A percentile compares a stretch with the other conserved stretches of the same genome.
phyloP scores from a whole-genome alignment of 2,329 filamentous ascomycete genomes.

The Achaetomium macrosporum region DNA sequence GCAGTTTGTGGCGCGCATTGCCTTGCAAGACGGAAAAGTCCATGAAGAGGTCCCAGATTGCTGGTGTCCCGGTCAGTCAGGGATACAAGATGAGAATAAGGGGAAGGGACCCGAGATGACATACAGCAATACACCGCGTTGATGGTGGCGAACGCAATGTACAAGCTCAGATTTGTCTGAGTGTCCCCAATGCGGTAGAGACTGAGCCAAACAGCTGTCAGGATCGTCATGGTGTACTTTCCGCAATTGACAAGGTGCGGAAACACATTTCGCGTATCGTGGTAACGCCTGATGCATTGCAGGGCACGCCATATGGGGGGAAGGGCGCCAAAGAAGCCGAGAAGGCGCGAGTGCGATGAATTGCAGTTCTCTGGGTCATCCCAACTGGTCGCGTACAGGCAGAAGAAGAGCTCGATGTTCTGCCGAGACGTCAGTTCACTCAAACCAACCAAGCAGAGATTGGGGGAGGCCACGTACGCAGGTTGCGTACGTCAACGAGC shows the following conservation, averaged over 20 bases:
- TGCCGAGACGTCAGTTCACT: constrained; percentile 30
- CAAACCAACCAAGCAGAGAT: not conserved
- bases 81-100: not conserved
- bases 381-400: constrained; percentile 80
- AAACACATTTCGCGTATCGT: constrained; percentile 79
- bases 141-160: constrained; percentile 72
- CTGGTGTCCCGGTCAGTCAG: constrained; percentile 32
- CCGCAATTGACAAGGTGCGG: constrained; percentile 89
- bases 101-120: constrained; percentile 23
- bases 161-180: constrained; percentile 56
- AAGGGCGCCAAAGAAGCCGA: constrained; percentile 79
- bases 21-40: constrained; percentile 90
- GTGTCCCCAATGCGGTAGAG: constrained; percentile 71
- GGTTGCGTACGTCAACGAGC: constrained; percentile 85
- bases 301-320: constrained; percentile 86
- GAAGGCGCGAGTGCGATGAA: constrained; percentile 71
- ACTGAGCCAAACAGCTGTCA: constrained; percentile 71
- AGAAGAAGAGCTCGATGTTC: constrained; percentile 93
- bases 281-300: constrained; percentile 86
- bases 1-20: constrained; percentile 57
- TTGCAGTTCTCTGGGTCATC: constrained; percentile 70
- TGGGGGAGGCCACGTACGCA: constrained; percentile 54
- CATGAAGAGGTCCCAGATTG: constrained; percentile 92
- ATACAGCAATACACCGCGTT: constrained; percentile 78
- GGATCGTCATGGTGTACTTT: constrained; percentile 82